Evolutionary conservation across 345 rosid species (phyloP).

Genomic region (Limnanthes douglasii): DNA sequence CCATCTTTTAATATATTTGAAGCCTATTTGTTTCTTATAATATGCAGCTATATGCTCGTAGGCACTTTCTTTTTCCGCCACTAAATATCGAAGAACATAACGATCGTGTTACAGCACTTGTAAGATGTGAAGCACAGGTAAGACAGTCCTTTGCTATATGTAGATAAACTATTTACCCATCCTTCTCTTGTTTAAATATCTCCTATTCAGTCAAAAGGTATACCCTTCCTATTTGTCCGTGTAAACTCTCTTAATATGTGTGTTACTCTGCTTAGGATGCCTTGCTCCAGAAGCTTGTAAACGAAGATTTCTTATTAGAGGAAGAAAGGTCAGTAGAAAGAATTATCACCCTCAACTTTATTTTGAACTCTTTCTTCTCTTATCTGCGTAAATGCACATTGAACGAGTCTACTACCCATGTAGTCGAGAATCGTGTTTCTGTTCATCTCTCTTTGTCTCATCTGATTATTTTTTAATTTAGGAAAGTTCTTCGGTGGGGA

Average conservation of each 20-base stretch:
- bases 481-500: conserved; percentile 52
- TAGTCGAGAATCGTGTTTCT: conserved; percentile 1
- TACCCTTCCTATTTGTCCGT: neutral
- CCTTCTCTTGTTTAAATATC: neutral
- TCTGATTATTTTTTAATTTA: conserved; percentile 5
- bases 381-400: neutral
- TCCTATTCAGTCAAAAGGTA: neutral
- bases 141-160: too few species aligned
- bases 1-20: conserved; percentile 1
- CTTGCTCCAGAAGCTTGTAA: conserved; percentile 64
- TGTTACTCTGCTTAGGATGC: conserved; percentile 44
- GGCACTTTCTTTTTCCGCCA: conserved; percentile 80
- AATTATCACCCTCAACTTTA: neutral
- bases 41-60: conserved; percentile 68
- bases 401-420: neutral
- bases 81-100: conserved; percentile 67
- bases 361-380: neutral
- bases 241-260: conserved; percentile 2
- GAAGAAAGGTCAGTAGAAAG: conserved; percentile 54
- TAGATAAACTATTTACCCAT: too few species aligned
- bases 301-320: conserved; percentile 38
- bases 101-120: conserved; percentile 64
- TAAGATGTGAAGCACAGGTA: conserved; percentile 92
- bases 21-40: conserved; percentile 6
- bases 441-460: too few species aligned